Base-by-base conservation (phyloP, 495 filamentous ascomycete species). In the Melanomma pulvis-pyrius region DNA sequence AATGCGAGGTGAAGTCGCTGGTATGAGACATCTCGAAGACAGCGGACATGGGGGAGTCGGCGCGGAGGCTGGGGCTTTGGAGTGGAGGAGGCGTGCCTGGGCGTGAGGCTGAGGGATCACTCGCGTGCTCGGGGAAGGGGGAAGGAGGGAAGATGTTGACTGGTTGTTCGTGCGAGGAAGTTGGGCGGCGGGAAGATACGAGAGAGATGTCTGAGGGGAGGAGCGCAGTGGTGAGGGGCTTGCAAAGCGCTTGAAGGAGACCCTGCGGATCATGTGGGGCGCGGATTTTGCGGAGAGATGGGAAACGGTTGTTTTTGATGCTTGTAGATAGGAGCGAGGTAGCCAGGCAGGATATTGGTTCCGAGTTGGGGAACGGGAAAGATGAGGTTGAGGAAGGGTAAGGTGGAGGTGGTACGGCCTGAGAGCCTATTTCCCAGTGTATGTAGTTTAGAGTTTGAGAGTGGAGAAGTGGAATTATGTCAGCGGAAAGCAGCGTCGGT, bases 281-380 rank as follows among this genome's bases (percentile, higher is more conserved):
- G 47, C 92, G 86, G 15, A 97, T 74, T 1, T 78, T 79, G 49
- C 82, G 82, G 2, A 97, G 80, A 1, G 80, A 73, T 0, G 92
- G 92, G 70, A 97, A 93, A 4, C 88, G 89, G 12, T 78, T 80
- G 17, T 82, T 82, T 2, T 80, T 75, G 57, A 97, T 93, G 53
- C 88, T 88, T 63, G 82, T 83, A 17, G 90, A 89, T 36, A 97
- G 83, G 59, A 92, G 86, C 6, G 77, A 81, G 62, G 91, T 92
- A 11, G 91, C 89, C 72, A 61, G 79, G 77, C 39, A 77, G 63
- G 0, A 88, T 84, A 26, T 93, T 84, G 70, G 96, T 91, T 93
- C 93, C 94, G 76, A 94, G 91, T 15, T 94, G 78, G 82, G 21
- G 81, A 85, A 0, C 77, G 74, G 0, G 88, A 93, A 1, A 88